Percentiles rank a stretch among this genome's conserved stretches.
phyloP scores from a whole-genome alignment of 2,329 filamentous ascomycete species.

The Aspergillus bombycis region DNA sequence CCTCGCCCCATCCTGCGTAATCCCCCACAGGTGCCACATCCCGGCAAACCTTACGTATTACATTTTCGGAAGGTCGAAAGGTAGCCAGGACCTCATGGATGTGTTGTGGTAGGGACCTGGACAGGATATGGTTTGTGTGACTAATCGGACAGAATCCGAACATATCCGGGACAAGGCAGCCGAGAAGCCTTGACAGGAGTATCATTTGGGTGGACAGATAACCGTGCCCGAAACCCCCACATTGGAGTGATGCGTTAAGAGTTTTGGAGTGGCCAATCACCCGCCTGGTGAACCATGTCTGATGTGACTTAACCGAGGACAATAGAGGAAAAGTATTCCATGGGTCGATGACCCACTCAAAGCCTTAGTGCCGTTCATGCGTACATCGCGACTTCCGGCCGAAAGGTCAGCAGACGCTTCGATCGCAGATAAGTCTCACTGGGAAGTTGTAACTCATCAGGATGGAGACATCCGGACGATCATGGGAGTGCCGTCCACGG shows the following conservation, averaged over 20 bases:
- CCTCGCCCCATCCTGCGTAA: background rate
- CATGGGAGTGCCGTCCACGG: background rate
- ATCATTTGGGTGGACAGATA: background rate
- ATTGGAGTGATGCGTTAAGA: background rate
- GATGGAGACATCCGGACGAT: background rate
- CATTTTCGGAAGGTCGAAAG: background rate
- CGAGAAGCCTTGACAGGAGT: background rate
- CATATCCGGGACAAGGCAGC: background rate
- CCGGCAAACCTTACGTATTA: background rate
- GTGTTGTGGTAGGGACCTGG: background rate
- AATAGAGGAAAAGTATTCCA: background rate
- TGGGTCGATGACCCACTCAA: background rate
- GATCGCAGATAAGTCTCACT: background rate
- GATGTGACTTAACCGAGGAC: background rate
- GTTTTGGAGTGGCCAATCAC: background rate
- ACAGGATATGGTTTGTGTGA: background rate
- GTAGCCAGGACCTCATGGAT: background rate
- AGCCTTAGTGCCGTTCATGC: background rate
- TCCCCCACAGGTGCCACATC: background rate
- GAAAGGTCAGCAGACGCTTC: background rate
- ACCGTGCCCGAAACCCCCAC: background rate
- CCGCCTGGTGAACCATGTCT: background rate
- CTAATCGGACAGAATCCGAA: background rate
- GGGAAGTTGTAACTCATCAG: too few relatives aligned
- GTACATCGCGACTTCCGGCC: background rate